Percentiles rank a stretch among this genome's conserved stretches.
Conservation (phyloP, 257 asterid genomes). For the Striga asiatica region DNA sequence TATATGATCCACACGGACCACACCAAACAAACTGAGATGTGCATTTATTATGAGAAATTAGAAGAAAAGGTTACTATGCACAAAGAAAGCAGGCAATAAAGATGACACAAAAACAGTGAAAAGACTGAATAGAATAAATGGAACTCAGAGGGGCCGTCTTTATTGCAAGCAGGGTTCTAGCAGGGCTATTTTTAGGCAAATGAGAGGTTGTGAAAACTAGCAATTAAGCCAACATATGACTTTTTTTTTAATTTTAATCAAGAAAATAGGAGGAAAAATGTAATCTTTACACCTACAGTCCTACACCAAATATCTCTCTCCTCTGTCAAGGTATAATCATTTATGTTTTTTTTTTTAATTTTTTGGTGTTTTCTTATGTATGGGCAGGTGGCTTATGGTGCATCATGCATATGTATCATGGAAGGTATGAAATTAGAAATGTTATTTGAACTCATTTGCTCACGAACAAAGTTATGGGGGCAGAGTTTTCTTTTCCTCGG, state of each 20-base stretch:
- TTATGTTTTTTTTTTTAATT: neutral
- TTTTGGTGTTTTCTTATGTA: neutral
- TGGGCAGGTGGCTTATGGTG: neutral
- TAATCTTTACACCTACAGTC: neutral
- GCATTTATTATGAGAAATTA: conserved; percentile 18
- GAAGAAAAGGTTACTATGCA: conserved; percentile 2
- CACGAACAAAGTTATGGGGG: no score
- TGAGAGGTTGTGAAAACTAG: conserved; percentile 16
- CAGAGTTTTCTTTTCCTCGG: no score
- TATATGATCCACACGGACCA: no score
- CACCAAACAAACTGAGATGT: conserved; percentile 6
- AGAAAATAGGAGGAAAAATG: neutral
- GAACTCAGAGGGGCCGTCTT: conserved; percentile 22
- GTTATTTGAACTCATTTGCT: no score
- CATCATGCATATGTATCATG: conserved; percentile 8
- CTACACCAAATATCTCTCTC: conserved; percentile 10
- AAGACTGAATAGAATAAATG: conserved; percentile 29
- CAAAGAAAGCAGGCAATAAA: neutral
- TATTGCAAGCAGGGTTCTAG: conserved; percentile 20
- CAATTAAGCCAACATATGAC: conserved; percentile 16
- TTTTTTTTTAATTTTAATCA: conserved; percentile 1
- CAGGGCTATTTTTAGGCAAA: conserved; percentile 24
- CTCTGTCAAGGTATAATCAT: conserved; percentile 19
- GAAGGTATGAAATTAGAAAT: conserved; percentile 16
- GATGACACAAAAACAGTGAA: conserved; percentile 30